Base-by-base conservation (phyloP, 2,329 filamentous ascomycete genomes). In the Penicillium sp. region DNA sequence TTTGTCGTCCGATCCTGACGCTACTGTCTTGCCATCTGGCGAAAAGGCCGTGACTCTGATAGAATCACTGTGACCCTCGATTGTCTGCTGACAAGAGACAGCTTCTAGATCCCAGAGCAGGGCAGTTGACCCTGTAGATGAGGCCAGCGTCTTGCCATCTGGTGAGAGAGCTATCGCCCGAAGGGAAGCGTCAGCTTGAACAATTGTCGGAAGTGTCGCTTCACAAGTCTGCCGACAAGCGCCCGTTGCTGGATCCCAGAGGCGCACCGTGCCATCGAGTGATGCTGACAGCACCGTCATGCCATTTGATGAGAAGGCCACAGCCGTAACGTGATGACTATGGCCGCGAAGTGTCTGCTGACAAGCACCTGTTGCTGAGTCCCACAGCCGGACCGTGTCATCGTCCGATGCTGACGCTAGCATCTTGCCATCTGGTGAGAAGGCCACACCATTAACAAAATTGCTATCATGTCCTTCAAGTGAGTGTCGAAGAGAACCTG, bases 21-120 rank as follows among this genome's bases (percentile, higher is more conserved):
- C 46, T 13, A 53, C 27, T 14, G 47, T 27, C n/a, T 34, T 38
- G 27, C 55, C 48, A 46, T 62, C 49, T 11, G 29, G 40, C 18
- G 61, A 64, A 45, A 63, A 63, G 9, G 41, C 52, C 7, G 61
- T 33, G 1, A 37, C 34, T 0, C 1, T 11, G 30, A 61, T 50
- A 13, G 0, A 28, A 18, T 29, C 19, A 25, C 37, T 38, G 52
- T 59, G 46, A 25, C 25, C 52, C 41, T 38, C 27, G 6, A 41
- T 13, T 6, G 34, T 48, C 4, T 42, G 38, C 30, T 22, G 9
- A 5, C 12, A 3, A 11, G 13, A 27, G 18, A 52, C 54, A 5
- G 51, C 52, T 2, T 11, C 12, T 5, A 37, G 4, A 22, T 48
- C 33, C 45, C 45, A 48, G n/a, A 42, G 37, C 27, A 7, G 3